phyloP scores from a whole-genome alignment of 139 green algal species.

The Chlorella vulgaris region DNA sequence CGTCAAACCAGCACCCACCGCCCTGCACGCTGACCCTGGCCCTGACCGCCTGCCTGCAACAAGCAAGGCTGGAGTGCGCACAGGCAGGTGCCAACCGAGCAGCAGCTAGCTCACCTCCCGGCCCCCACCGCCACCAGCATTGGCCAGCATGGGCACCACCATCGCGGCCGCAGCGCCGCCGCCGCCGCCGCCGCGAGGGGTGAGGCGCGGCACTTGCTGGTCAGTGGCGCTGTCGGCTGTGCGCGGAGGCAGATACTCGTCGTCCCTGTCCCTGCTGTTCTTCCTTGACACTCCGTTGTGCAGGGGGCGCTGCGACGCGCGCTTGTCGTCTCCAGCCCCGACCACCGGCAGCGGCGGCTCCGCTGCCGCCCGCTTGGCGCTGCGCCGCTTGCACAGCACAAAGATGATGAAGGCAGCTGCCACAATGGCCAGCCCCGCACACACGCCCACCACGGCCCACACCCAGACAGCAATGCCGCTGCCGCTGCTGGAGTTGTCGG shows the following conservation, averaged over 20 bases:
- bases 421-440: constrained; percentile 18
- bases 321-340: neutral
- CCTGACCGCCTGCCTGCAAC: too few relatives aligned
- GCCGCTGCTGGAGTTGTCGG: neutral
- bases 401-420: constrained; percentile 21
- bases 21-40: too few relatives aligned
- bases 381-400: constrained; percentile 13
- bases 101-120: neutral
- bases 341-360: neutral
- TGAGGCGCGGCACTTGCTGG: neutral
- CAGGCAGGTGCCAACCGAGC: neutral
- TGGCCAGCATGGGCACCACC: neutral
- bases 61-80: neutral
- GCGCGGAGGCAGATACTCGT: neutral
- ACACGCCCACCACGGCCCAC: constrained; percentile 25
- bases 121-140: neutral
- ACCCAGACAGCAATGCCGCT: constrained; percentile 20
- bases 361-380: neutral
- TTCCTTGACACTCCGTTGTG: too few relatives aligned
- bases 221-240: neutral
- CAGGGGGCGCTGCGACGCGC: neutral
- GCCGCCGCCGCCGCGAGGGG: neutral
- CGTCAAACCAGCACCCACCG: too few relatives aligned
- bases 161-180: neutral
- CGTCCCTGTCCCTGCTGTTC: too few relatives aligned